Conservation (phyloP, 1,139 yeast genomes). For the Saccharomyces hybrid region DNA sequence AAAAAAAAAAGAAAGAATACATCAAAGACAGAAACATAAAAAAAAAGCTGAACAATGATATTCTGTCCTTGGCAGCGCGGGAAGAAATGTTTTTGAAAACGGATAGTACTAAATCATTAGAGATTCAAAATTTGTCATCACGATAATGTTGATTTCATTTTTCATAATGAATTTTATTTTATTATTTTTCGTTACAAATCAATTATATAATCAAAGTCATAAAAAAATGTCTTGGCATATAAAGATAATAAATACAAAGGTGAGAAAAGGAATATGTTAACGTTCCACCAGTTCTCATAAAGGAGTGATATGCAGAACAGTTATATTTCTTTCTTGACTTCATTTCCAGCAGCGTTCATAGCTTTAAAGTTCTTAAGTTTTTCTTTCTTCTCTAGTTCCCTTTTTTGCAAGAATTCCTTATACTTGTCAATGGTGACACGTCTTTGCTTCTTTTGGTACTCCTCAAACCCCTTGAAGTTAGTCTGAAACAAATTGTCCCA, state of each 20-base stretch:
- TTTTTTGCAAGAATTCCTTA: conserved; percentile 49
- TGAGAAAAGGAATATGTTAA: background rate
- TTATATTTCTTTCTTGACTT: conserved; percentile 9
- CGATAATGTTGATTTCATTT: too few species aligned
- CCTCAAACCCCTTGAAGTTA: conserved; percentile 58
- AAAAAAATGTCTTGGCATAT: background rate
- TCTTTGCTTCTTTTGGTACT: conserved; percentile 49
- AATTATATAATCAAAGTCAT: background rate
- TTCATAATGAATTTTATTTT: background rate
- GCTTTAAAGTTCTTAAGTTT: conserved; percentile 8
- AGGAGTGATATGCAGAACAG: conserved; percentile 5
- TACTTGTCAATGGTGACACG: conserved; percentile 55
- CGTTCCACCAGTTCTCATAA: background rate
- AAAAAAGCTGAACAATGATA: too few species aligned
- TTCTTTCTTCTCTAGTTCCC: conserved; percentile 24
- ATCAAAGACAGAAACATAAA: too few species aligned
- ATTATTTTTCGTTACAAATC: background rate
- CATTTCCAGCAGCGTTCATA: conserved; percentile 7
- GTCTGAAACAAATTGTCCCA: conserved; percentile 80
- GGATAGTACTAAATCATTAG: background rate
- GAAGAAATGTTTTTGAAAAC: too few species aligned
- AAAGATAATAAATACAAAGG: background rate
- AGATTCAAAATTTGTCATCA: too few species aligned
- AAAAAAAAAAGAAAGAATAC: too few species aligned
- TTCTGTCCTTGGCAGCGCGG: too few species aligned